These are phyloP conservation scores for Datisca glomerata DNA, from an alignment of 306 rosid species.

Conservation along the genomic window DNA sequence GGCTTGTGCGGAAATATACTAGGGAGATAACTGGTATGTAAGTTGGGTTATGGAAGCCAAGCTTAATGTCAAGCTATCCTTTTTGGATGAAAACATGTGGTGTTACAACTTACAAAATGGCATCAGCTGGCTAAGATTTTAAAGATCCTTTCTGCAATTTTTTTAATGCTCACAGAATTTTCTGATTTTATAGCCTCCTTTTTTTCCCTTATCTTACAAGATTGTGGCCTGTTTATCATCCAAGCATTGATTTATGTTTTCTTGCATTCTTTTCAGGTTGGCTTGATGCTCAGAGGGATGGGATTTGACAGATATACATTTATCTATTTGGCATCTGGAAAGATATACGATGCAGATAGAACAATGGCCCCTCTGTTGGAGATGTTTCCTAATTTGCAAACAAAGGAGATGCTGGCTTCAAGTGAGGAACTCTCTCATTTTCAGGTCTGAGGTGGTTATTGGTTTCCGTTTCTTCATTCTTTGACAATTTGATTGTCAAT, in stretches of 20 bases:
- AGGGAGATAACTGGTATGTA: no score
- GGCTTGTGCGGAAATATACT: no score
- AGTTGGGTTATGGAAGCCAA: no score
- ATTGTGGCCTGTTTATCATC: neutral
- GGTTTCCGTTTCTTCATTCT: neutral
- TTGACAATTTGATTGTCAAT: conserved; percentile 4
- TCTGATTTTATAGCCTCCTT: neutral
- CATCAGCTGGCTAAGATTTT: neutral
- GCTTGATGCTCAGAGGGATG: conserved; percentile 97
- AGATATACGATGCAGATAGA: conserved; percentile 68
- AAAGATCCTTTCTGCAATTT: no score
- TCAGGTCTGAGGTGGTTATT: conserved; percentile 24
- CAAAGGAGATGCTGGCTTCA: conserved; percentile 77
- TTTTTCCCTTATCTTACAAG: neutral
- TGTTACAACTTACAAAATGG: no score
- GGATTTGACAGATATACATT: conserved; percentile 76
- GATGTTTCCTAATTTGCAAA: conserved; percentile 88
- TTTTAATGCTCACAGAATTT: no score
- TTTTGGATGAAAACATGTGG: no score
- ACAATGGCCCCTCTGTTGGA: conserved; percentile 76
- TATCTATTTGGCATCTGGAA: conserved; percentile 89
- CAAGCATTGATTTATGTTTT: neutral
- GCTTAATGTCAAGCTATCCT: no score
- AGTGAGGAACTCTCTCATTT: conserved; percentile 73
- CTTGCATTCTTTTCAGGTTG: conserved; percentile 45